Evolutionary conservation across 768 basidiomycete genomes (phyloP), one percentile per base, ranked within the genome.

Genomic region (Podaxis pistillaris): DNA sequence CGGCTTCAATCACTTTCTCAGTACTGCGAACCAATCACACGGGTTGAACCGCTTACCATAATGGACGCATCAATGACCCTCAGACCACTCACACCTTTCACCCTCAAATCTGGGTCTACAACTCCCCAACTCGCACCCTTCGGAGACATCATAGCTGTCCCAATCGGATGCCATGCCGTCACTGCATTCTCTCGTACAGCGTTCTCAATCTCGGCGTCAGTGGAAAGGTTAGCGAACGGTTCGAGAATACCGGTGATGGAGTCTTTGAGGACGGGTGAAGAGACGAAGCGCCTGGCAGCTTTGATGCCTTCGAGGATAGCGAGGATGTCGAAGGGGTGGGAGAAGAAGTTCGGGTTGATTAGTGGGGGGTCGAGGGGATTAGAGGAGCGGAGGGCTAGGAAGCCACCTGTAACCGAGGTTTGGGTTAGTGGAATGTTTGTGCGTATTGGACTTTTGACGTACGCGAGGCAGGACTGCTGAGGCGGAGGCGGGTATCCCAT

Each of bases 331-430:
- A 70, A 61, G 6, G 60, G 63, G 1, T 61, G 40, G 22, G 63
- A 65, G 50, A 78, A 74, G 58, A 63, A 57, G 19, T 58, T 55
- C 1, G 81, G 79, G 67, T 83, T 74, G 70, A 84, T 81, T 19
- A 72, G 58, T 0, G 83, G 83, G 28, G 69, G 37, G 38, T 73
- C 73, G 67, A 83, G 82, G n/a, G 79, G 73, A 63, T 76, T 66
- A 15, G 71, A 78, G 12, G 79, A 78, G 56, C 73, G 77, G 64
- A 82, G 67, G 4, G 68, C 55, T 13, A 71, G 30, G 7, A 67
- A 54, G 24, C 64, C 66, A 22, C 66, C 66, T 67, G n/a, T 26
- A 19, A 9, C 12, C 5, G 22, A 19, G 2, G 19, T 22, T 22
- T 11, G 19, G 22, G n/a, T 44, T 24, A 40, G n/a, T 40, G 19